A percentile compares a stretch with the other conserved stretches of the same genome.
Evolutionary conservation across 2,329 filamentous ascomycete genomes (phyloP).

Genomic region (Intubia oerlemansii): DNA sequence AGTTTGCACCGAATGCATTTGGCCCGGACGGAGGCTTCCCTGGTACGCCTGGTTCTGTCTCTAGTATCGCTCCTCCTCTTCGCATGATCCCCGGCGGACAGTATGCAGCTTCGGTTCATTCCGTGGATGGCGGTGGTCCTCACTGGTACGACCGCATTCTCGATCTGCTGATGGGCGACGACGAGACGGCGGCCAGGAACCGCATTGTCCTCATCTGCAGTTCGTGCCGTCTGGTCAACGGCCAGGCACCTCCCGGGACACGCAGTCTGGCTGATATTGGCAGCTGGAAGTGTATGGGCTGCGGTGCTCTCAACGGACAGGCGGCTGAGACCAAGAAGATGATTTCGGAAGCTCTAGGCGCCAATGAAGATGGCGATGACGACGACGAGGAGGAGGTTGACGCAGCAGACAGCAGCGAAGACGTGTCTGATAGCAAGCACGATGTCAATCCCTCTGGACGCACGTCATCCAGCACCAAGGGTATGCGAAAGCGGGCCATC

Average conservation of each 20-base stretch:
- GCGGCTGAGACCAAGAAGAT: slow-evolving; percentile 57
- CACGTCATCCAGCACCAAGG: not conserved
- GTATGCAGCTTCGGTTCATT: slow-evolving; percentile 10
- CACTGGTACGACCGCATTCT: slow-evolving; percentile 93
- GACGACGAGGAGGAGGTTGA: not conserved
- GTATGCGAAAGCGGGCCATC: slow-evolving; percentile 2
- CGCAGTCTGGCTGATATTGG: slow-evolving; percentile 60
- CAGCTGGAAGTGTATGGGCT: slow-evolving; percentile 75
- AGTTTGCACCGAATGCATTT: slow-evolving; percentile 59
- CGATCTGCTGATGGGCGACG: slow-evolving; percentile 81
- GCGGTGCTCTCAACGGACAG: slow-evolving; percentile 61
- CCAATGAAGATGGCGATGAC: not conserved
- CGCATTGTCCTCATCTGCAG: slow-evolving; percentile 71
- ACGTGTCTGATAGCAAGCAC: too few relatives aligned
- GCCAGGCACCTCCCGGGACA: slow-evolving; percentile 79
- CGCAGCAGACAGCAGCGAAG: not conserved
- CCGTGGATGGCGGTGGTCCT: slow-evolving; percentile 3
- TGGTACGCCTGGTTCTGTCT: too few relatives aligned
- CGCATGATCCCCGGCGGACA: slow-evolving; percentile 8
- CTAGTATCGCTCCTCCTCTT: not conserved
- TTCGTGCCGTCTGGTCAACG: slow-evolving; percentile 74
- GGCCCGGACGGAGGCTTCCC: slow-evolving; percentile 9
- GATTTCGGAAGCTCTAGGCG: slow-evolving; percentile 37
- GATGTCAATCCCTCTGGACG: too few relatives aligned
- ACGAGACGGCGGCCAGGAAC: slow-evolving; percentile 83